phyloP scores from a whole-genome alignment of 164 flowering plant genomes.

The Aristolochia fimbriata region DNA sequence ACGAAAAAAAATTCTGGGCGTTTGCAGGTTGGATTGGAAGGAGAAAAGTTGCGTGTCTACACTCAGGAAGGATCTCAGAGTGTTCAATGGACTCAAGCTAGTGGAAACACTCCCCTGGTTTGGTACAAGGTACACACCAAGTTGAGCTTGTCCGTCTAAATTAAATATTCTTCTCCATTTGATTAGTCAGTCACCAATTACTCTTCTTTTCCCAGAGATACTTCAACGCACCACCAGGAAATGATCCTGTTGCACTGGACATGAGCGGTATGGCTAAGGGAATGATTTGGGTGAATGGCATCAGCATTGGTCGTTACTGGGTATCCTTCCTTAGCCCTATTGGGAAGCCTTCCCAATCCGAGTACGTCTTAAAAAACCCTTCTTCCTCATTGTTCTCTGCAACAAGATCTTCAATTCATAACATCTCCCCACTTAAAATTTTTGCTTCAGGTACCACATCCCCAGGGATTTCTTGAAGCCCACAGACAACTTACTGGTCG shows the following conservation, averaged over 20 bases:
- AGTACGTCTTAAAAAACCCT: conserved; percentile 30
- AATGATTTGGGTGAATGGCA: conserved; percentile 71
- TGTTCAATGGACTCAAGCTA: conserved; percentile 46
- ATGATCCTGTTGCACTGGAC: conserved; percentile 47
- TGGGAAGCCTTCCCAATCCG: conserved; percentile 54
- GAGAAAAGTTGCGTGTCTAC: conserved; percentile 41
- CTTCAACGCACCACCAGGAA: conserved; percentile 69
- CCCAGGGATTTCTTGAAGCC: conserved; percentile 78
- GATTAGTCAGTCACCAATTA: no score
- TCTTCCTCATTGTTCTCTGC: no score
- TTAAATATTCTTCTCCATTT: background rate
- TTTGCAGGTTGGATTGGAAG: conserved; percentile 53
- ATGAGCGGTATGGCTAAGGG: conserved; percentile 68
- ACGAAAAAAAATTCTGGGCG: background rate
- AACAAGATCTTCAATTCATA: no score
- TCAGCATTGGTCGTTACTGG: conserved; percentile 84
- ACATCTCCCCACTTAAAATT: background rate
- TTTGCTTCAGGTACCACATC: conserved; percentile 55
- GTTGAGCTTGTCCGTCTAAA: background rate
- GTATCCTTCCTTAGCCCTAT: conserved; percentile 44
- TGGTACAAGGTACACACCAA: conserved; percentile 74
- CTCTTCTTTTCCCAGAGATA: conserved; percentile 32
- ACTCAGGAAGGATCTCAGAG: conserved; percentile 44
- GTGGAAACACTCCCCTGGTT: conserved; percentile 29
- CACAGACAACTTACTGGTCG: conserved; percentile 50